Evolutionary conservation across 2,329 filamentous ascomycete genomes (phyloP).

Genomic region (Fusarium pininemorale): DNA sequence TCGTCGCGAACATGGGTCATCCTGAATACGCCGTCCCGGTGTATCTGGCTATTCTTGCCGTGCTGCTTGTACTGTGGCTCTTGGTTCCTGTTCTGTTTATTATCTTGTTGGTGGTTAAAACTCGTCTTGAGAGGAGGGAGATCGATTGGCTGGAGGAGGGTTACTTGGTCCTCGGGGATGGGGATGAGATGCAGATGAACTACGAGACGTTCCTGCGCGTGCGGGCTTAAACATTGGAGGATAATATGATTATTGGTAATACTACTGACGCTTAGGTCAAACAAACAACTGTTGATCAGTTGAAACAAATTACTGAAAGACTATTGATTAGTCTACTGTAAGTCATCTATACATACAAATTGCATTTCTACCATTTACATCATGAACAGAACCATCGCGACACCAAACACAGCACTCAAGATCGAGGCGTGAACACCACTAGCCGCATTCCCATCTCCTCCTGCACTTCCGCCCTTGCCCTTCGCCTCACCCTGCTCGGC

Average conservation of each 20-base stretch:
- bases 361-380: constrained; percentile 29
- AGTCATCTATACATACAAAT: not conserved
- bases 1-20: constrained; percentile 23
- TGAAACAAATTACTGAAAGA: not conserved
- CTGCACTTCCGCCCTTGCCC: constrained; percentile 6
- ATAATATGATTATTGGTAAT: not conserved
- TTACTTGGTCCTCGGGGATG: constrained; percentile 9
- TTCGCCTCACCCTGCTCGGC: constrained; percentile 15
- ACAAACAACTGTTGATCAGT: not conserved
- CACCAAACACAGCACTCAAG: constrained; percentile 17
- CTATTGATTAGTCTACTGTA: constrained; percentile 6
- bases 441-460: constrained; percentile 11
- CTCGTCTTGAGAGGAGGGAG: constrained; percentile 14
- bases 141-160: constrained; percentile 25
- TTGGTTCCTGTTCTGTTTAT: constrained; percentile 26
- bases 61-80: constrained; percentile 31
- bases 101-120: constrained; percentile 7
- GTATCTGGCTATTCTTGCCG: constrained; percentile 25
- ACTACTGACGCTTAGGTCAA: not conserved
- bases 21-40: constrained; percentile 32
- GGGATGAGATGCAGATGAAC: constrained; percentile 17
- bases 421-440: constrained; percentile 9
- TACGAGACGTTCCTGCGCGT: constrained; percentile 1
- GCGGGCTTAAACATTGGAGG: not conserved
- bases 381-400: constrained; percentile 20